Base-by-base conservation (phyloP, 352 stramenopile species). In the Globisporangium perplexum region DNA sequence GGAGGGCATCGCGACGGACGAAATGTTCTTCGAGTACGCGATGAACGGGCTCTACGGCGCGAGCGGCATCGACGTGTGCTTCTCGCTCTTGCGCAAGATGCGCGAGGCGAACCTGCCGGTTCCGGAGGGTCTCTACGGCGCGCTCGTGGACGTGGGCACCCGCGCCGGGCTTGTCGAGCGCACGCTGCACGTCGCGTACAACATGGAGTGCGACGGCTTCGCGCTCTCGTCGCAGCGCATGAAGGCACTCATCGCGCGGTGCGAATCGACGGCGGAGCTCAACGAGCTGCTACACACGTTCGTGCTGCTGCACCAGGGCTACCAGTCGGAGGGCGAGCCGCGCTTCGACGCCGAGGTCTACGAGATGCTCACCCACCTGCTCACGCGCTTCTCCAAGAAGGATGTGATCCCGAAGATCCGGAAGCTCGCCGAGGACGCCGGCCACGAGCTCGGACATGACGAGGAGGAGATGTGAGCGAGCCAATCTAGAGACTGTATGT, bases 131-230 rank as follows among this genome's bases (percentile, higher is more conserved):
- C 62, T 91, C 53, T 92, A 90, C 64, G 47, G 55, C 23, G 62
- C 82, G 43, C 65, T 92, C 24, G 56, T 91, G 41, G 62, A 69
- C 14, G 56, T 86, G n/a, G 82, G 82, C 36, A 88, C 72, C 10
- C 60, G 63, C 12, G 68, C 68, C 33, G 78, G 78, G 14, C 68
- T 91, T 43, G 65, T 89, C 22, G 70, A 86, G 55, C 75, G 80
- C 33, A 88, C 82, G 15, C 63, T 92, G 46, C 72, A 87, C 49
- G 45, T 92, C 20, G 82, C 82, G 15, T 89, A 86, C 65, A 86
- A 92, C 51, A 92, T 92, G 82, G 82, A 92, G 51, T 92, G 82
- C 57, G 82, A 92, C 47, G 82, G 82, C 28, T 77, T 82, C 39
- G 50, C 59, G 22, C 54, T 92, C 20, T 74, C 68, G 15, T 71